These are phyloP conservation scores for Suillus bovinus DNA, from an alignment of 768 basidiomycete species.

Conservation along the genomic window DNA sequence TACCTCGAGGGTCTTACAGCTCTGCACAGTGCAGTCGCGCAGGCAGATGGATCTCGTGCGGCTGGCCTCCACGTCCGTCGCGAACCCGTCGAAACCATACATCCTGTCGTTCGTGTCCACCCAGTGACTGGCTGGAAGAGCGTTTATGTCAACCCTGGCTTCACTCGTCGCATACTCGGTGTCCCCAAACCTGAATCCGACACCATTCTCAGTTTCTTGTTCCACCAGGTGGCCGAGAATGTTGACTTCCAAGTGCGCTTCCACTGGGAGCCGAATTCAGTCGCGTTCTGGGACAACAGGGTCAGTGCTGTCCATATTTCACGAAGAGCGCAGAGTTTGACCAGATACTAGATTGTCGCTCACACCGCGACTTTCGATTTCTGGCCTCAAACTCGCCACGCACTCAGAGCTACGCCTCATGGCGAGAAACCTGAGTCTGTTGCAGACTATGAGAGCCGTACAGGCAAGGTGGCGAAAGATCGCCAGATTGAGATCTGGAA, in stretches of 20 bases:
- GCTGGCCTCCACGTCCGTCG: constrained; percentile 72
- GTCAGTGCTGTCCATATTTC: constrained; percentile 37
- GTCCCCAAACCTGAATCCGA: constrained; percentile 85
- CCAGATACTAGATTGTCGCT: constrained; percentile 52
- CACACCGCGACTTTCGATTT: constrained; percentile 86
- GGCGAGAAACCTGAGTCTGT: constrained; percentile 80
- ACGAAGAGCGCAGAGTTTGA: background rate
- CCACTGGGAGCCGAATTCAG: constrained; percentile 72
- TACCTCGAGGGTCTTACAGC: constrained; percentile 76
- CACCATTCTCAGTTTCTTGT: constrained; percentile 66
- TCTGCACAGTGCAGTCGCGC: constrained; percentile 75
- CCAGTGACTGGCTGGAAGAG: constrained; percentile 86
- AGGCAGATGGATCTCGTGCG: constrained; percentile 72
- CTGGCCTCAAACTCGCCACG: constrained; percentile 76
- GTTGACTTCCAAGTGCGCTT: constrained; percentile 76
- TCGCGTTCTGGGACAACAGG: constrained; percentile 89
- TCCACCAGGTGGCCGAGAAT: constrained; percentile 68
- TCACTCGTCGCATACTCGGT: constrained; percentile 77
- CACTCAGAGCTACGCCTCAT: constrained; percentile 78
- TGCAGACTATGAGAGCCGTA: constrained; percentile 60
- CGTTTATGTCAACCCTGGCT: constrained; percentile 81
- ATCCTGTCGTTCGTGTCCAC: constrained; percentile 83
- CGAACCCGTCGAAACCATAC: constrained; percentile 65
- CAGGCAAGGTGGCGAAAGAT: constrained; percentile 72
- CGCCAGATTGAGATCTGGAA: constrained; percentile 72